Evolutionary conservation across 768 basidiomycete species (phyloP).

Genomic region (Kwoniella sp.): DNA sequence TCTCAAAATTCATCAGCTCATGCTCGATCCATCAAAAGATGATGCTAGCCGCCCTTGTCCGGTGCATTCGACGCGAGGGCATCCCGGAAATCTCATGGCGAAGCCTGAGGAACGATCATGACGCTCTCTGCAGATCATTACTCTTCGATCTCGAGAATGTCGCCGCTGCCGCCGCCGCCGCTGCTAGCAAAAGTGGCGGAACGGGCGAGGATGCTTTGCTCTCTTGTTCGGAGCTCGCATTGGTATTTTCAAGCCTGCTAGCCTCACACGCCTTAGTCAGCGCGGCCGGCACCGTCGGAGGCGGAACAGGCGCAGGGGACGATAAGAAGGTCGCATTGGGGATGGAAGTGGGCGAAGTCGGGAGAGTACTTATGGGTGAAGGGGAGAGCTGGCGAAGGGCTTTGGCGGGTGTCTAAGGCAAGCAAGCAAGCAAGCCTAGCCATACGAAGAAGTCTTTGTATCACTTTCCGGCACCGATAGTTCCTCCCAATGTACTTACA

Average conservation of each 20-base stretch:
- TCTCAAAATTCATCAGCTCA: constrained; percentile 75
- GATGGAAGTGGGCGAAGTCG: constrained; percentile 79
- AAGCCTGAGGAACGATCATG: constrained; percentile 75
- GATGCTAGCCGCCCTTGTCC: constrained; percentile 79
- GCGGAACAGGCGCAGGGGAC: constrained; percentile 34
- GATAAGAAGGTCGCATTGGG: constrained; percentile 79
- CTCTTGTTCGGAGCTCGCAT: constrained; percentile 65
- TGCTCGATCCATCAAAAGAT: constrained; percentile 86
- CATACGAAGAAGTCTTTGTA: too few species aligned
- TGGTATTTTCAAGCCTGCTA: constrained; percentile 74
- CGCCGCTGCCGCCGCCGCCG: background rate
- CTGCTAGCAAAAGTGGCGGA: background rate
- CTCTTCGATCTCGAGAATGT: constrained; percentile 60
- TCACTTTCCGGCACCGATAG: too few species aligned
- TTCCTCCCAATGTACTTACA: too few species aligned
- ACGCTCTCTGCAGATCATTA: constrained; percentile 69
- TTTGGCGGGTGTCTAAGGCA: constrained; percentile 49
- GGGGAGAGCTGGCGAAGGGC: constrained; percentile 61
- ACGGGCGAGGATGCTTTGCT: constrained; percentile 54
- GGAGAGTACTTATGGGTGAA: constrained; percentile 78
- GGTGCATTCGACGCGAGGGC: constrained; percentile 79
- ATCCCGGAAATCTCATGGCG: constrained; percentile 85
- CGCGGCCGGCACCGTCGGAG: constrained; percentile 59
- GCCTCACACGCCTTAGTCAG: constrained; percentile 76
- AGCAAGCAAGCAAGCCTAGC: too few species aligned